A percentile compares a stretch with the other conserved stretches of the same genome.
Evolutionary conservation across 768 basidiomycete species (phyloP).

Genomic region (Boletus tylopilopsis): DNA sequence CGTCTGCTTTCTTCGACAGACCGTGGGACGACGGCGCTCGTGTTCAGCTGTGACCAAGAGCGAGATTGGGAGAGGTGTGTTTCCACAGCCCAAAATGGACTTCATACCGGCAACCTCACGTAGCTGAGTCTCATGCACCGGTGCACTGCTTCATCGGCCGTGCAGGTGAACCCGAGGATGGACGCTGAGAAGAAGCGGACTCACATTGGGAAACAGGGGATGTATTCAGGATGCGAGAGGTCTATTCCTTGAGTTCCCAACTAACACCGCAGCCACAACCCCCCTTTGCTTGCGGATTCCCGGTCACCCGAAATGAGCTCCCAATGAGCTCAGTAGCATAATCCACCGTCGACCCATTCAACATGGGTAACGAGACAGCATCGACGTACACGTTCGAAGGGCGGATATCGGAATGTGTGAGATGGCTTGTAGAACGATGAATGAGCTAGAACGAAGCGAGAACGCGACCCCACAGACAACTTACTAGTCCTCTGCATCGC

Average conservation of each 20-base stretch:
- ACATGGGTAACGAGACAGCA: constrained; percentile 73
- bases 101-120: too few species aligned
- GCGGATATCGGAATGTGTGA: constrained; percentile 64
- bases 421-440: constrained; percentile 56
- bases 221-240: not conserved
- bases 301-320: constrained; percentile 75
- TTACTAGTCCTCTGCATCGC: constrained; percentile 80
- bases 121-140: too few species aligned
- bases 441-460: not conserved
- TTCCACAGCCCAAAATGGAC: too few species aligned
- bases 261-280: constrained; percentile 96
- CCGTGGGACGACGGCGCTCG: too few species aligned
- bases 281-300: constrained; percentile 90
- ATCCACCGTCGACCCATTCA: constrained; percentile 88
- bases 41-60: too few species aligned
- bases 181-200: too few species aligned
- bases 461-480: constrained; percentile 26
- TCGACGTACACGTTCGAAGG: constrained; percentile 83
- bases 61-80: too few species aligned
- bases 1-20: too few species aligned
- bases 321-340: constrained; percentile 95
- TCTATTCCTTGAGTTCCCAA: constrained; percentile 49
- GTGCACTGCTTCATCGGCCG: too few species aligned
- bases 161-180: too few species aligned
- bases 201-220: too few species aligned